phyloP scores from a whole-genome alignment of 2,329 filamentous ascomycete species.

The Metarhizium album region DNA sequence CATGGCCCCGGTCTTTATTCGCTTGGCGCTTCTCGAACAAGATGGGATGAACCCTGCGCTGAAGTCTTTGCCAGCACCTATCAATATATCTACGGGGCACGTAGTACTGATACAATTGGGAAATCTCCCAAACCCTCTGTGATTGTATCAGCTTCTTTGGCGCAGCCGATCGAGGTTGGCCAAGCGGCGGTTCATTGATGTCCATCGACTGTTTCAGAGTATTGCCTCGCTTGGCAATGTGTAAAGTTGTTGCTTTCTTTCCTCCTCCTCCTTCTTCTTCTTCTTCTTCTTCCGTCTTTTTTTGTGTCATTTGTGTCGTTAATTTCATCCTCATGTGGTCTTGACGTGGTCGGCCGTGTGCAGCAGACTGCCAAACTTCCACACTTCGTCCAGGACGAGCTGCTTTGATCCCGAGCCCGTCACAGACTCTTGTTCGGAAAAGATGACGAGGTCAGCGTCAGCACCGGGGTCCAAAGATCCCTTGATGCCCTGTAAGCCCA shows the following conservation, averaged over 20 bases:
- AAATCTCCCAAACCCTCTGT: neutral
- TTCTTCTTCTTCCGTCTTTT: too few relatives aligned
- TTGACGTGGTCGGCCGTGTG: slow-evolving; percentile 12
- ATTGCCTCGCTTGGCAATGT: neutral
- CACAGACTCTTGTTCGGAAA: slow-evolving; percentile 38
- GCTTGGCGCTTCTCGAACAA: neutral
- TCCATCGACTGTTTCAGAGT: neutral
- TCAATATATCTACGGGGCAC: too few relatives aligned
- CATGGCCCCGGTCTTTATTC: neutral
- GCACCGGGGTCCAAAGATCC: slow-evolving; percentile 53
- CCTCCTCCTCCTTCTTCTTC: too few relatives aligned
- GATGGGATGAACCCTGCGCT: too few relatives aligned
- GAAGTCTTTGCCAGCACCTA: too few relatives aligned
- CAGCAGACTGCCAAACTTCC: slow-evolving; percentile 62
- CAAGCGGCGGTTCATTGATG: neutral
- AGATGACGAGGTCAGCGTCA: slow-evolving; percentile 59
- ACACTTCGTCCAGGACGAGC: slow-evolving; percentile 62
- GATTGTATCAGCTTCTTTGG: neutral
- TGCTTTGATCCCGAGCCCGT: slow-evolving; percentile 32
- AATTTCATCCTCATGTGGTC: neutral
- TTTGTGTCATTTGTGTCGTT: neutral
- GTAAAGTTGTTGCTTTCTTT: neutral
- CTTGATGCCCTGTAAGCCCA: slow-evolving; percentile 57
- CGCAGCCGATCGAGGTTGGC: neutral
- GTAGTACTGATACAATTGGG: too few relatives aligned